Evolutionary conservation across 768 basidiomycete genomes (phyloP), one percentile per base, ranked within the genome.

Genomic region (Pulveroboletus sp.): DNA sequence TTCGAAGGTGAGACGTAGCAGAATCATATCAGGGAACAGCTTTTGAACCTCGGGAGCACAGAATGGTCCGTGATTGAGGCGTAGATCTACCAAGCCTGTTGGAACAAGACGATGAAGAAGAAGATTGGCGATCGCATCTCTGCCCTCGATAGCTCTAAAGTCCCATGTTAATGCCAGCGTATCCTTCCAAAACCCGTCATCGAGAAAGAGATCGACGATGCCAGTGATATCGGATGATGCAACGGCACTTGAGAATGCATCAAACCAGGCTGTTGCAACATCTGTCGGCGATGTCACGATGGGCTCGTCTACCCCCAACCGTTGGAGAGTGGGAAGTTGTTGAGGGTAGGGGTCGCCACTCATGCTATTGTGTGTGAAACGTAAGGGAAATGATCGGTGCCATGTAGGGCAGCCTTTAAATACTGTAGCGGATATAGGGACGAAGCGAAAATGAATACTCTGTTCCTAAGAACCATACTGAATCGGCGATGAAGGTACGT

Each of bases 1-100:
- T 6, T 68, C 73, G 59, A 87, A 83, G 43, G 77, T 58, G 27
- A 75, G 62, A 35, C 76, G 74, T 47, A 88, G 65, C 77, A 82
- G 82, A 0, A 72, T 74, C 5, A 87, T 52, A 57, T 85, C 85
- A 0, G 77, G 73, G 52, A 72, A 80, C 6, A 73, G 66, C 17
- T 63, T 67, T 37, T 71, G 69, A 10, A 82, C 44, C 1, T 51
- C 63, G 9, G 67, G 56, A 27, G 51, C 65, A 9, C 55, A 54
- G 43, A 74, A 50, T 14, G 50, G 51, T 5, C 52, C 56, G 10
- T 58, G 43, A 14, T 54, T 58, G 45, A 67, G 62, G 39, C 36
- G 35, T 3, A 62, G 54, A 43, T 52, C 49, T 2, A 40, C 45
- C 2, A 60, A 26, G 21, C 58, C 60, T 1, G 63, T 64, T 10